Evolutionary conservation across 441 rosid genomes (phyloP).

Genomic region (Corymbia calophylla): DNA sequence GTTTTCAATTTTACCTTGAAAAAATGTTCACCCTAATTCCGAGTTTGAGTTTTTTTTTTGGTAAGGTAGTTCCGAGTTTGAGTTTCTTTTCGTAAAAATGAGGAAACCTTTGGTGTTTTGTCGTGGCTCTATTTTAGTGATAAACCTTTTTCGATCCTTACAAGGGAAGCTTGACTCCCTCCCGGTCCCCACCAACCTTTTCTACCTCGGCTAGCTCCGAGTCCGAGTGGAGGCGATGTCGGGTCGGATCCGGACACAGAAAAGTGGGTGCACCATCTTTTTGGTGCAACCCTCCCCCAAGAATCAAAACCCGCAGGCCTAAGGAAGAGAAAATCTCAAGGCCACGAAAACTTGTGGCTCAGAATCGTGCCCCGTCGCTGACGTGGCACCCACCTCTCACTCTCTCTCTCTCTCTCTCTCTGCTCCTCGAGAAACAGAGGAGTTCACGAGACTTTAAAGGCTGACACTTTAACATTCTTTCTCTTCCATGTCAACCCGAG

Average conservation of each 20-base stretch:
- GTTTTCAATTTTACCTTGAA: too few relatives aligned
- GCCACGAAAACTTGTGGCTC: constrained; percentile 92
- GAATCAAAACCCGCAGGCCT: neutral
- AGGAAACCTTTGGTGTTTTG: neutral
- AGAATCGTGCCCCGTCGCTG: constrained; percentile 43
- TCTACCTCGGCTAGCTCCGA: neutral
- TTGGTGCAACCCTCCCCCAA: neutral
- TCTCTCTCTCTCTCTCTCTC: neutral
- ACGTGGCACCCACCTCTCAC: constrained; percentile 58
- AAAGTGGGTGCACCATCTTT: neutral
- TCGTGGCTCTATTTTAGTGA: neutral
- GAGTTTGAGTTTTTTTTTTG: neutral
- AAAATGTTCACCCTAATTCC: too few relatives aligned
- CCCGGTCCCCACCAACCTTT: neutral
- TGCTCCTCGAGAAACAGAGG: neutral
- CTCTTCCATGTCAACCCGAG: neutral
- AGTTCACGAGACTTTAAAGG: neutral
- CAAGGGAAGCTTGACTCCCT: neutral
- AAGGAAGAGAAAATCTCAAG: constrained; percentile 15
- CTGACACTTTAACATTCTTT: neutral
- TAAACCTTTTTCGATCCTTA: neutral
- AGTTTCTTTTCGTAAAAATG: neutral
- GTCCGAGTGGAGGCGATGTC: neutral
- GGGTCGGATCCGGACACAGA: neutral
- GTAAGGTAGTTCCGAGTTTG: neutral